Conservation (phyloP, 2,329 filamentous ascomycete species). For the Didymella segeticola region DNA sequence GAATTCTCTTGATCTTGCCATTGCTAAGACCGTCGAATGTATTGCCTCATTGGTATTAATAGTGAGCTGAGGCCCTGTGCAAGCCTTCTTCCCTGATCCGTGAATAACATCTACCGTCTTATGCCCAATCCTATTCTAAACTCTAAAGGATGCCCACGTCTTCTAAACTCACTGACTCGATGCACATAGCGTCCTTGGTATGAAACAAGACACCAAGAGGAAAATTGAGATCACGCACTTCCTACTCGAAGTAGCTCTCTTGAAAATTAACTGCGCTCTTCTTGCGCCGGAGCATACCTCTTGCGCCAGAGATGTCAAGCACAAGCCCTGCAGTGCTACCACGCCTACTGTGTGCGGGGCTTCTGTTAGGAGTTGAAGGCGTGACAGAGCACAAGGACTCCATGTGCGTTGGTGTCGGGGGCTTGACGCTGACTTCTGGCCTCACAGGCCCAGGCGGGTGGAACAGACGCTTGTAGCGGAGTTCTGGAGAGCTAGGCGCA, state of each 20-base stretch:
- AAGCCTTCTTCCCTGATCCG: background rate
- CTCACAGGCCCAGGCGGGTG: conserved; percentile 37
- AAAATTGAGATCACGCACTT: no score
- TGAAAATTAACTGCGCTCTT: conserved; percentile 12
- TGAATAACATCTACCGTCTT: background rate
- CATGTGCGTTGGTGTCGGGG: conserved; percentile 13
- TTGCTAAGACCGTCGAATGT: background rate
- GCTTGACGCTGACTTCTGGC: conserved; percentile 18
- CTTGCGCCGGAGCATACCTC: conserved; percentile 40
- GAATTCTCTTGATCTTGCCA: background rate
- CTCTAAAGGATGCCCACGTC: background rate
- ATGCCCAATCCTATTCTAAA: background rate
- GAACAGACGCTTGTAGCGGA: conserved; percentile 52
- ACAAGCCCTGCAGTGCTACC: conserved; percentile 23
- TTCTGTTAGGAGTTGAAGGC: conserved; percentile 13
- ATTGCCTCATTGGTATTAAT: background rate
- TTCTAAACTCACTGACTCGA: background rate
- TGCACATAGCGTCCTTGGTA: background rate
- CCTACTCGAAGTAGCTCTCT: conserved; percentile 2
- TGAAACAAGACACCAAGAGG: background rate
- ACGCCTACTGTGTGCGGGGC: conserved; percentile 25
- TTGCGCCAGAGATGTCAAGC: conserved; percentile 40
- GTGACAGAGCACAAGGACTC: conserved; percentile 13
- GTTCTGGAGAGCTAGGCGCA: conserved; percentile 48
- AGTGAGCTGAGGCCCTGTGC: background rate